Evolutionary conservation across 2,329 filamentous ascomycete genomes (phyloP), one percentile per base, ranked within the genome.

Genomic region (Cylindrodendrum hubeiense): DNA sequence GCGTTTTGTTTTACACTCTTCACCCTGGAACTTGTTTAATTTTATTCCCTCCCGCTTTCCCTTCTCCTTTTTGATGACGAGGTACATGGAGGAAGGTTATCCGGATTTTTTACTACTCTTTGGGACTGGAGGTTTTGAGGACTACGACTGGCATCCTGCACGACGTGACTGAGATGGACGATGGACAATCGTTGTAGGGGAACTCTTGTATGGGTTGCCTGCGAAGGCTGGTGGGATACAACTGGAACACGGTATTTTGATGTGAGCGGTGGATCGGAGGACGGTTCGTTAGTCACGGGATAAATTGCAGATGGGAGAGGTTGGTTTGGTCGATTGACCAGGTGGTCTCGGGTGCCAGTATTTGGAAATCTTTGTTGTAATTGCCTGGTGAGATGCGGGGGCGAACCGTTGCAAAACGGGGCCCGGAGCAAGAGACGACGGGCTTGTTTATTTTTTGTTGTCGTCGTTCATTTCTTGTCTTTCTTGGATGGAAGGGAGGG

Each of bases 21-120:
- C 63, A 70, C 50, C 50, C 52, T 64, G 71, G 67, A 66, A 61
- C 52, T 67, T 71, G 69, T 73, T 74, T 74, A 74, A 74, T 74
- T 53, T 61, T 70, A 65, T 65, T 47, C 43, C 49, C 62, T 46
- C 41, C 49, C 53, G 21, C 58, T 64, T 46, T 60, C 63, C 66
- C 54, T 70, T 55, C 60, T 47, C 53, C 39, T 63, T 61, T 46
- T 61, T 51, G 52, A 67, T 51, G 56, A 69, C 50, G 62, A 69
- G 63, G 60, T 44, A 67, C 26, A 68, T 66, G 66, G 63, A 52
- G 60, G 67, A 56, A 56, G 24, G 46, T 41, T 62, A 28, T 58
- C 58, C 59, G 63, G 51, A 46, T 61, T 71, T 67, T 66, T 62
- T 63, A 65, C 47, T 62, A 66, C 60, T 62, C 54, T 69, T 69